Base-by-base conservation (phyloP, 768 basidiomycete species). In the Phylloporus sp. region DNA sequence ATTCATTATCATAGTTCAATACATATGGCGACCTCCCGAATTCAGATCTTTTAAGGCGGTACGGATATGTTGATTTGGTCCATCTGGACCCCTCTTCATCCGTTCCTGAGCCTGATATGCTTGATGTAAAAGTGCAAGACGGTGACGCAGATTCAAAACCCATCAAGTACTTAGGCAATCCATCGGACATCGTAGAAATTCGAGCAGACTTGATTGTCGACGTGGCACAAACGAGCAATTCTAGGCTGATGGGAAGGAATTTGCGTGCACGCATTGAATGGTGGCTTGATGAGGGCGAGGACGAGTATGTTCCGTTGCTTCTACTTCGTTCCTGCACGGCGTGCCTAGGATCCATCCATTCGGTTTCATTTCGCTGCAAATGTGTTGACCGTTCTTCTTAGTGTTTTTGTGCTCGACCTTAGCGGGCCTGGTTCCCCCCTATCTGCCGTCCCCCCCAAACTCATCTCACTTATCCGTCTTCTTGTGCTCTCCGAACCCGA, bases 1-100 rank as follows among this genome's bases (percentile, higher is more conserved):
- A 39, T 9, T 47, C 18, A 13, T 8, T 18, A 38, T 45, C 29
- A 20, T 58, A 95, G 92, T 93, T 86, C 82, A 98, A 98, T 67
- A 97, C 95, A 0, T 99, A 98, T 66, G 91, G 87, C 24, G 89
- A 95, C 62, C 86, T 83, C 2, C 92, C 95, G 6, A 98, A 98
- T 64, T 81, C 89, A 7, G 95, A 95, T 59, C 80, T 99, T 8
- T 78, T 99, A n/a, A 82, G 97, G 39, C 82, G 90, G 50, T 98
- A 95, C 62, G 97, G 97, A 1, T 89, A 97, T 62, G 86, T 95
- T 48, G 97, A 98, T 69, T 62, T 84, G 26, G 66, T 94, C 16
- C 79, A 77, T 9, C 65, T 87, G 15, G 70, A 78, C 0, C 57
- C 74, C 73, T 75, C 20, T 40, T 23, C 35, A 22, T 53, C 50